phyloP scores from a whole-genome alignment of 1,284 basidiomycete genomes.

The Wallemia mellicola region DNA sequence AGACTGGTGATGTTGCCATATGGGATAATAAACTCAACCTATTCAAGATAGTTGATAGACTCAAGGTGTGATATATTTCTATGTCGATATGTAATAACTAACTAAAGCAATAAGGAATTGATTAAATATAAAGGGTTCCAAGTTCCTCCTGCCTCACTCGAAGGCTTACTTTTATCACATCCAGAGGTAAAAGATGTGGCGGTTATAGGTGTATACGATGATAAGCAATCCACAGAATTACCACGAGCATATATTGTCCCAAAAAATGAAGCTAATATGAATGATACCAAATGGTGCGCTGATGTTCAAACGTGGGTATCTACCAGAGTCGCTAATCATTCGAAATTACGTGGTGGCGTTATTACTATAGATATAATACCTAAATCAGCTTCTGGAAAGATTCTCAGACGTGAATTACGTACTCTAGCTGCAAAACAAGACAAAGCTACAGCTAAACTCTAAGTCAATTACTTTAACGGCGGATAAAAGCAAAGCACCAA shows the following conservation, averaged over 20 bases:
- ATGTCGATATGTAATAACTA: background rate
- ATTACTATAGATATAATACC: constrained; percentile 7
- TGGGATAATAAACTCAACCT: constrained; percentile 27
- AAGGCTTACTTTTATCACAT: constrained; percentile 37
- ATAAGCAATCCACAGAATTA: constrained; percentile 36
- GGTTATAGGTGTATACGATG: constrained; percentile 35
- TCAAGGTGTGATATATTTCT: constrained; percentile 18
- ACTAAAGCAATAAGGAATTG: constrained; percentile 26
- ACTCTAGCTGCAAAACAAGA: constrained; percentile 2
- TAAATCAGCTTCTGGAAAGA: constrained; percentile 8
- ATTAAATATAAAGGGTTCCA: constrained; percentile 50
- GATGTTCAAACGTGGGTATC: constrained; percentile 12
- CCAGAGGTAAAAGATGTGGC: constrained; percentile 37
- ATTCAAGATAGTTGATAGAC: constrained; percentile 31
- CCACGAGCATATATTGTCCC: constrained; percentile 20
- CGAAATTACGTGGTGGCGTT: constrained; percentile 14
- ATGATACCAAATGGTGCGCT: background rate
- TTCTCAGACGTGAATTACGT: constrained; percentile 6
- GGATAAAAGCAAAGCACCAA: too few relatives aligned
- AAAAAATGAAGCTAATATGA: background rate
- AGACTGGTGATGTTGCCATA: constrained; percentile 45
- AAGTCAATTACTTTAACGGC: too few relatives aligned
- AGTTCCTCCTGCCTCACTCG: constrained; percentile 54
- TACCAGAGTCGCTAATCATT: constrained; percentile 13
- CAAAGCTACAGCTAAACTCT: background rate